Percentiles rank a stretch among this genome's conserved stretches.
phyloP scores from a whole-genome alignment of 179 eudicot species.

The Gypsophila paniculata region DNA sequence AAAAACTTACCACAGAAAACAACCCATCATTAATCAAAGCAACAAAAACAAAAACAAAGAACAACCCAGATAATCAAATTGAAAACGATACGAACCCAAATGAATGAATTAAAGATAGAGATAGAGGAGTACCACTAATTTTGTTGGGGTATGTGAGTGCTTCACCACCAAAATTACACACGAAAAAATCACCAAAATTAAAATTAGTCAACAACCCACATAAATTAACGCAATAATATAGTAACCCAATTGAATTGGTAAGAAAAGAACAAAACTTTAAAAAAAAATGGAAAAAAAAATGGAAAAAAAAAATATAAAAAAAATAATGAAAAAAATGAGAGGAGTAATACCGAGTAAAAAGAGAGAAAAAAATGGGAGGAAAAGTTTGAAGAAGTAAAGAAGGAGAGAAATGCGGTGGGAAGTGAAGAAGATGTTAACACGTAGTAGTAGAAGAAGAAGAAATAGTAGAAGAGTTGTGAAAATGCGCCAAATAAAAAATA shows the following conservation, averaged over 20 bases:
- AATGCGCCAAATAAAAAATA: too few relatives aligned
- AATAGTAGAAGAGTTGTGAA: too few relatives aligned
- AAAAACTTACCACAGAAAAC: neutral
- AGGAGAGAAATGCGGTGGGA: too few relatives aligned
- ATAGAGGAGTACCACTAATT: neutral
- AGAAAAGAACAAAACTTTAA: neutral
- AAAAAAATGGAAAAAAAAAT: neutral
- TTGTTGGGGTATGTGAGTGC: neutral
- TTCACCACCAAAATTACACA: neutral
- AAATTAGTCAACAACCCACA: neutral
- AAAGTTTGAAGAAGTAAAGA: too few relatives aligned
- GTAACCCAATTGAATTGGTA: neutral
- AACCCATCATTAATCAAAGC: neutral
- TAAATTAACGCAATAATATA: neutral
- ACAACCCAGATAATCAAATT: neutral
- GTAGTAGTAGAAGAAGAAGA: too few relatives aligned
- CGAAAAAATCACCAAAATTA: too few relatives aligned
- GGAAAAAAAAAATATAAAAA: neutral
- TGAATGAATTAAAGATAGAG: neutral
- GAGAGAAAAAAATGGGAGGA: neutral
- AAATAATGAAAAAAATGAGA: too few relatives aligned
- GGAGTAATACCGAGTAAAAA: neutral
- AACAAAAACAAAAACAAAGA: neutral
- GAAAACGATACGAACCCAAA: neutral
- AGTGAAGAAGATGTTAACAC: too few relatives aligned